Percentiles rank a stretch among this genome's conserved stretches.
Conservation (phyloP, 2,329 filamentous ascomycete species). For the Fusarium coffeatum region DNA sequence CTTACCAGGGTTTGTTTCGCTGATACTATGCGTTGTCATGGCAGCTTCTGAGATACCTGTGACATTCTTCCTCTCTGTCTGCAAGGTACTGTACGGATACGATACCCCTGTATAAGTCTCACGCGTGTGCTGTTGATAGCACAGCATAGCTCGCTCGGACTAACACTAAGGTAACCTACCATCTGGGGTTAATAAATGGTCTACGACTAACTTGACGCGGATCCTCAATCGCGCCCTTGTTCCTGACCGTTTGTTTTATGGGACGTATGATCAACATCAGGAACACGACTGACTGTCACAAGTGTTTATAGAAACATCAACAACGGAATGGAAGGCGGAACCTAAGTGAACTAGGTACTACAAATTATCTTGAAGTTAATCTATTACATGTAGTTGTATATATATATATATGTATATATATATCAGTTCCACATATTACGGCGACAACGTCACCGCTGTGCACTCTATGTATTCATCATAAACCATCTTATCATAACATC, state of each 20-base stretch:
- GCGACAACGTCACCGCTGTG: constrained; percentile 11
- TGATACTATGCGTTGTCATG: constrained; percentile 26
- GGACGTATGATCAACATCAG: neutral
- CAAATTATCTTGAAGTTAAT: constrained; percentile 1
- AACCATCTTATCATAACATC: constrained; percentile 24
- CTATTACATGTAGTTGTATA: constrained; percentile 12
- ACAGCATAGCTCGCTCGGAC: constrained; percentile 14
- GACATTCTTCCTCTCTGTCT: constrained; percentile 7
- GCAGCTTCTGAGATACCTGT: constrained; percentile 12
- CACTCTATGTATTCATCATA: constrained; percentile 8
- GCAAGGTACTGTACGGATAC: neutral
- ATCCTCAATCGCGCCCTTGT: constrained; percentile 16
- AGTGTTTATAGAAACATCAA: neutral
- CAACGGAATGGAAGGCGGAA: neutral
- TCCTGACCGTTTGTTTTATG: constrained; percentile 11
- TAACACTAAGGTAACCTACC: neutral
- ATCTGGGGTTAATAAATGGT: constrained; percentile 16
- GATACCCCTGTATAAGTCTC: constrained; percentile 19
- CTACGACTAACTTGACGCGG: constrained; percentile 9
- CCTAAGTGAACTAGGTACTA: constrained; percentile 7
- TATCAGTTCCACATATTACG: neutral
- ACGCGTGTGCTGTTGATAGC: constrained; percentile 12
- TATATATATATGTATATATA: neutral
- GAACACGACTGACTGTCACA: neutral
- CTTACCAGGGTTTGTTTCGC: constrained; percentile 7